Base-by-base conservation (phyloP, 1,284 basidiomycete species). In the Exobasidium rhododendri region DNA sequence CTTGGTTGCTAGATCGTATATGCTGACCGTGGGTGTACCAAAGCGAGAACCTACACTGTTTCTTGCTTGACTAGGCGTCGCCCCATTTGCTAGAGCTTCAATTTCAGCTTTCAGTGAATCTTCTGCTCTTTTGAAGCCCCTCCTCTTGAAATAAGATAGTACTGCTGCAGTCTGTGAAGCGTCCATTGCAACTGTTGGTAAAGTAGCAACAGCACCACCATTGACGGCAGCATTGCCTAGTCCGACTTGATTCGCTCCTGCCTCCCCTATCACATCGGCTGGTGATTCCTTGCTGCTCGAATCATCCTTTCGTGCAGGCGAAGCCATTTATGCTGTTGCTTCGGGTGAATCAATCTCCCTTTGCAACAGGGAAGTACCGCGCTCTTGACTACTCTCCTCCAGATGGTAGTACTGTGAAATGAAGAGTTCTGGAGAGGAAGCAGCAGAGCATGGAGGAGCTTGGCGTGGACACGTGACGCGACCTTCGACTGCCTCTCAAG, bases 101-200 rank as follows among this genome's bases (percentile, higher is more conserved):
- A 93, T 82, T 35, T 88, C 86, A 51, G 88, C 86, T 29, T 86
- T 83, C 70, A 93, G 83, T 32, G 86, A 86, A 63, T 88, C 85
- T 77, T 91, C 89, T 11, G 90, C 90, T 47, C 85, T 83, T 71
- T 85, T 83, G 80, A 92, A 88, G 3, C 94, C 93, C 56, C 92
- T 85, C 28, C 87, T 83, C 58, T 88, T 87, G 53, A 96, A 84
- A 80, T 94, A 97, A 61, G 93, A 90, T 64, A 92, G 82, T 46
- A 96, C 86, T 13, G 88, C 82, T 13, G 58, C 28, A 5, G 61
- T 52, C 30, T 55, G 52, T 3, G 31, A 4, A 3, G 52, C 20
- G 13, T 20, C 29, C 52, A 55, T 40, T 14, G 31, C 14, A 55
- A 32, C 47, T 20, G 20, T 50, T 4, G 26, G 20, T 24, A 26